phyloP scores from a whole-genome alignment of 2,329 filamentous ascomycete species.

The Fusarium veterinarium region DNA sequence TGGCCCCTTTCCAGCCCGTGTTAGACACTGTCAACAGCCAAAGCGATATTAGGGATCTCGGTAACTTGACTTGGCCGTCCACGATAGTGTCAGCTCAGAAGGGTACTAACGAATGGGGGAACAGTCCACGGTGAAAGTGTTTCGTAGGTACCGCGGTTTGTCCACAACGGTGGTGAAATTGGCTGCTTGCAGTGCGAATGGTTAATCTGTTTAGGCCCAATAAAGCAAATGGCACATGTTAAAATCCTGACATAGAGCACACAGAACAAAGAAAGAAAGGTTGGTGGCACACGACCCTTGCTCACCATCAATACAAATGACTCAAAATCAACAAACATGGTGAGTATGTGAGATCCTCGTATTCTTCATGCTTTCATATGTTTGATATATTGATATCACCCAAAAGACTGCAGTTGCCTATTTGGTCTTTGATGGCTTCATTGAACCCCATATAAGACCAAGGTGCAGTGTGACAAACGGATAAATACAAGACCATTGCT shows the following conservation, averaged over 20 bases:
- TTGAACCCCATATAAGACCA: too few relatives aligned
- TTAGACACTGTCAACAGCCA: not conserved
- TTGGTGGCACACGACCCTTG: not conserved
- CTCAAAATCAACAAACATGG: too few relatives aligned
- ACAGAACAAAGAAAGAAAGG: not conserved
- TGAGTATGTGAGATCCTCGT: too few relatives aligned
- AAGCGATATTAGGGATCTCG: rapidly evolving
- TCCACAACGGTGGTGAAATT: rapidly evolving
- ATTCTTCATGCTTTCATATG: too few relatives aligned
- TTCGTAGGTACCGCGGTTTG: too few relatives aligned
- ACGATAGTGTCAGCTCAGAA: not conserved
- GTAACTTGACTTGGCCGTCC: not conserved
- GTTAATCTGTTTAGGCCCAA: rapidly evolving
- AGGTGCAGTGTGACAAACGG: too few relatives aligned
- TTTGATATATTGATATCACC: too few relatives aligned
- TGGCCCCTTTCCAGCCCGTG: rapidly evolving
- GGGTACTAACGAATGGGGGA: rapidly evolving
- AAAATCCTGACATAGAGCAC: rapidly evolving
- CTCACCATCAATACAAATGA: too few relatives aligned
- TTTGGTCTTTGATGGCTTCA: too few relatives aligned
- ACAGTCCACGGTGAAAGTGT: rapidly evolving
- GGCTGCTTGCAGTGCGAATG: too few relatives aligned
- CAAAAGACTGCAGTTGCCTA: too few relatives aligned
- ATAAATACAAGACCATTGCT: too few relatives aligned
- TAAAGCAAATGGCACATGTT: not conserved